Conservation (phyloP, 1,284 basidiomycete genomes). For the Gomphus sp. region DNA sequence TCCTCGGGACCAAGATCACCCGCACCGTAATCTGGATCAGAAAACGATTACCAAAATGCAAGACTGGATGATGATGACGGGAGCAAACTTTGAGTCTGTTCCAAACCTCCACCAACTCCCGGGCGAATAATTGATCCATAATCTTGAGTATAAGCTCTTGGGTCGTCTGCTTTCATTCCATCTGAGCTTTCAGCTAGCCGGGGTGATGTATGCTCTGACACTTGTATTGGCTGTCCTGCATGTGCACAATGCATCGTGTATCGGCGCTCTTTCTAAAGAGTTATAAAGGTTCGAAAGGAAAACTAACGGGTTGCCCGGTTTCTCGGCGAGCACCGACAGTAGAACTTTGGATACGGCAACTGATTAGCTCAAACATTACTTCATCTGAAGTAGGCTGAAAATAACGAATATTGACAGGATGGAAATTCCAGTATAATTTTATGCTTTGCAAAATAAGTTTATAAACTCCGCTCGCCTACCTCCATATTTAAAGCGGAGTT, state of each 20-base stretch:
- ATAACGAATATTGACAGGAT: too few relatives aligned
- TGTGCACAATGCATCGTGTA: background rate
- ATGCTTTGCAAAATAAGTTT: too few relatives aligned
- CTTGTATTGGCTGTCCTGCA: background rate
- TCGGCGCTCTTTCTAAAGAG: background rate
- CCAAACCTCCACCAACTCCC: background rate
- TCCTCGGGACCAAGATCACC: background rate
- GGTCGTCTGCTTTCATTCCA: background rate
- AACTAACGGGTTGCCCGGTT: background rate
- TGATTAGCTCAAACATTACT: too few relatives aligned
- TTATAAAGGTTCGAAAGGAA: background rate
- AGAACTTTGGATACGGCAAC: too few relatives aligned
- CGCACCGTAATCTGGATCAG: background rate
- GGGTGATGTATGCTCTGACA: background rate
- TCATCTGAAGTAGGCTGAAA: too few relatives aligned
- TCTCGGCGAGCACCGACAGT: too few relatives aligned
- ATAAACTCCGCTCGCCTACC: background rate
- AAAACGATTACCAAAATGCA: background rate
- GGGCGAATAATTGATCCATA: background rate
- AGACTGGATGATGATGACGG: background rate
- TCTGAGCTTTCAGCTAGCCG: background rate
- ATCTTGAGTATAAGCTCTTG: background rate
- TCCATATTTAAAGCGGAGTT: background rate
- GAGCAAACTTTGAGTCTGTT: background rate
- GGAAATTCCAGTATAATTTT: too few relatives aligned